These are phyloP conservation scores for Cordyceps fumosorosea DNA, from an alignment of 2,329 filamentous ascomycete species.

Conservation along the genomic window DNA sequence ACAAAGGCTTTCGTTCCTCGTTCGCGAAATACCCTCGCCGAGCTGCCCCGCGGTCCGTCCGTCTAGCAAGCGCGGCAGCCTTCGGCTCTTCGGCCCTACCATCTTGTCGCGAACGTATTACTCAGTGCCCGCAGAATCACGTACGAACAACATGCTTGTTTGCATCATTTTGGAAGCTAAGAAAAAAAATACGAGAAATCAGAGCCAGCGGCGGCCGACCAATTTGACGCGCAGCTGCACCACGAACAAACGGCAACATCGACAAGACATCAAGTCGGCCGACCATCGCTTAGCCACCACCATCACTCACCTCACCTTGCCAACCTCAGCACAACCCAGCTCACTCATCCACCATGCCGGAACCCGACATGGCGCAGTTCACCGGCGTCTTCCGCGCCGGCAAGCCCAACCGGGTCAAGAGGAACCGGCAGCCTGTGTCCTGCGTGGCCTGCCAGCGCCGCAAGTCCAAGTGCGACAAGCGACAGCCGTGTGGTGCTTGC, in stretches of 20 bases:
- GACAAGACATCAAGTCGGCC: background rate
- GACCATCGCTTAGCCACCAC: background rate
- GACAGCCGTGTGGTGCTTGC: constrained; percentile 34
- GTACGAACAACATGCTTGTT: background rate
- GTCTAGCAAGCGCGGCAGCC: background rate
- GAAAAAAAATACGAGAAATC: no score
- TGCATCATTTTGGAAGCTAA: background rate
- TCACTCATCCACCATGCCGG: constrained; percentile 3
- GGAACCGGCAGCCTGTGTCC: constrained; percentile 36
- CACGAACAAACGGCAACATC: background rate
- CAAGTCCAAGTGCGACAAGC: constrained; percentile 37
- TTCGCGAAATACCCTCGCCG: background rate
- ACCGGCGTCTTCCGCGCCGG: constrained; percentile 33
- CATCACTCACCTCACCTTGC: background rate
- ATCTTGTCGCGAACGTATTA: background rate
- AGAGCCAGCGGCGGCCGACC: no score
- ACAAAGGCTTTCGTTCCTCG: background rate
- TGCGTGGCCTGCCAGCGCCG: constrained; percentile 35
- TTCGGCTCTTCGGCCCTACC: background rate
- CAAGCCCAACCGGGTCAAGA: constrained; percentile 28
- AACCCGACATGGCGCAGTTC: constrained; percentile 15
- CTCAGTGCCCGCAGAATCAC: background rate
- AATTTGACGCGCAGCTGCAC: no score
- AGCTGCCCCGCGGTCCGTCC: background rate
- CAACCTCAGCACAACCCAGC: background rate